Base-by-base conservation (phyloP, 768 basidiomycete species). In the Auricularia sp. region DNA sequence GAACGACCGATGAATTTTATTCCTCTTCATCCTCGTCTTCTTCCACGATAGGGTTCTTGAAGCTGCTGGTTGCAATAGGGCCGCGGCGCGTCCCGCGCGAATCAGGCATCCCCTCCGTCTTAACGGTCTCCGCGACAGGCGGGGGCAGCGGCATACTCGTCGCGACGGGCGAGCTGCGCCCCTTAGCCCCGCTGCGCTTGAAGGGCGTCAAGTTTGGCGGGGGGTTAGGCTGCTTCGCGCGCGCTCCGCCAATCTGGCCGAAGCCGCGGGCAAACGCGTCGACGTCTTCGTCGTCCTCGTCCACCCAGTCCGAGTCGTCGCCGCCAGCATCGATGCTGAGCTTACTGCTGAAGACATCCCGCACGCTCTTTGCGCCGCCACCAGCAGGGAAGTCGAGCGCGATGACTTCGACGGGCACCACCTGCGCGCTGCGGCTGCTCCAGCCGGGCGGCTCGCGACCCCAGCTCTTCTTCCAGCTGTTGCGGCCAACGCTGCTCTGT, bases 381-480 rank as follows among this genome's bases (percentile, higher is more conserved):
- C 68, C 70, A 42, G 69, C 66, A 61, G 87, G 81, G 1, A 83
- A 87, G 58, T 51, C 64, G 42, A 91, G 82, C n/a, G 84, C 82
- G 12, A 91, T 78, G 8, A 91, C 88, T 72, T 93, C 91, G 35
- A 91, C 79, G 0, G 91, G 88, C 3, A 87, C 74, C 70, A 87
- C 86, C 12, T 62, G 44, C n/a, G 77, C 80, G 61, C 73, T 73
- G 3, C 87, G 82, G 42, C 78, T 81, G 68, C 89, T 87, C 90
- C 90, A 92, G 18, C 90, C 91, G 23, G 91, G 90, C 5, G 91
- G 91, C 69, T 93, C 90, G 35, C 87, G 76, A 0, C 91, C 91
- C 91, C 91, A 93, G 6, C 87, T 84, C 73, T 91, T 91, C 79
- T 90, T 92, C 91, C 91, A 93, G 71, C 88, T 88, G 23, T 59